These are phyloP conservation scores for Domatiomyces catenatus DNA, from an alignment of 2,329 filamentous ascomycete genomes.

Conservation along the genomic window DNA sequence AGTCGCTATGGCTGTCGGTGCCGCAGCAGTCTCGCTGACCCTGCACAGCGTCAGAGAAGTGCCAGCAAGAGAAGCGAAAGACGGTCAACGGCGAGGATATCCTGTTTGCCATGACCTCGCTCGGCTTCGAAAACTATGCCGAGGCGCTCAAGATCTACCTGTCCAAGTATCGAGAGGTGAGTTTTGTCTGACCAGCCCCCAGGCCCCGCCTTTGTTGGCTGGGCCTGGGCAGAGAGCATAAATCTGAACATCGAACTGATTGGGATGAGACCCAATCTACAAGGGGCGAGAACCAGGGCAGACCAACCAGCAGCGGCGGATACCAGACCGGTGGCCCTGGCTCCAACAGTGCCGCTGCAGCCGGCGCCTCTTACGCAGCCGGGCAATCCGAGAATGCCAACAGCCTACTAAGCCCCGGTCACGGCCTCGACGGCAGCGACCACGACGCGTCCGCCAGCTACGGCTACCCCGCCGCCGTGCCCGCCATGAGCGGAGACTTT, in stretches of 20 bases:
- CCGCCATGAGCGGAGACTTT: conserved; percentile 28
- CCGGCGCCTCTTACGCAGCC: conserved; percentile 21
- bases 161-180: conserved; percentile 92
- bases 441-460: conserved; percentile 29
- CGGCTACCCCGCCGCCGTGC: conserved; percentile 32
- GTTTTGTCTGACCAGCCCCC: conserved; percentile 27
- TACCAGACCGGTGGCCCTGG: conserved; percentile 12
- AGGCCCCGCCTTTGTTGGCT: conserved; percentile 13
- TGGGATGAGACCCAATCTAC: conserved; percentile 62
- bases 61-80: conserved; percentile 97
- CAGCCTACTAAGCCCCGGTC: conserved; percentile 29
- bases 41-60: conserved; percentile 81
- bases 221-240: conserved; percentile 22
- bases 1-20: conserved; percentile 23
- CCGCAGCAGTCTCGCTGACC: conserved; percentile 10
- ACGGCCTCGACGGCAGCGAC: conserved; percentile 28
- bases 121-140: conserved; percentile 97
- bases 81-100: conserved; percentile 99
- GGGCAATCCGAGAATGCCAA: conserved; percentile 28
- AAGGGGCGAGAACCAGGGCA: conserved; percentile 49
- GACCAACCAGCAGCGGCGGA: conserved; percentile 34
- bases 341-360: conserved; percentile 18
- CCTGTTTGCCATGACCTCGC: conserved; percentile 94
- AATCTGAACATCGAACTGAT: conserved; percentile 37
- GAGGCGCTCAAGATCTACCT: conserved; percentile 97